Base-by-base conservation (phyloP, 129 eudicot genomes). In the Erigeron canadensis region DNA sequence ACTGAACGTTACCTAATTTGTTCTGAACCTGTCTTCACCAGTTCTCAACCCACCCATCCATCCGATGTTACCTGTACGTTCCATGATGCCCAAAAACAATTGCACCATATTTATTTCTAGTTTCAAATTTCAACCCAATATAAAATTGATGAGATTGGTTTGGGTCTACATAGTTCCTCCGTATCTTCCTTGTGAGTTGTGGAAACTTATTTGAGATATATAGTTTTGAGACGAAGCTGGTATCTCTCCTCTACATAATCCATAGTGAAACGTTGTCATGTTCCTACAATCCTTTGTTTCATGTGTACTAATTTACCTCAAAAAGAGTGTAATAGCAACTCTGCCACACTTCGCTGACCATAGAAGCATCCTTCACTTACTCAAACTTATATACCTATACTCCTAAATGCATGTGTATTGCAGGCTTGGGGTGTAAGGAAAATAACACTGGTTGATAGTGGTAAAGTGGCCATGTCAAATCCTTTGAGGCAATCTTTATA, bases 391-490 rank as follows among this genome's bases (percentile, higher is more conserved):
- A 63, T 42, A 40, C 43, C 7, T 5, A 54, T 43, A 22, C 22
- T 62, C 63, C 45, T 53, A 38, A 63, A 22, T 38, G 21, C 18
- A 28, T 51, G 15, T 8, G 22, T 21, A 40, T 78, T 81, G 63
- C 77, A 93, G 98, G 96, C 96, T 65, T 93, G 98, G 98, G 98
- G 96, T 72, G 85, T 93, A 15, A 77, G 96, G 53, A 93, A 87
- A 81, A 89, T 94, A 69, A 89, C 98, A 17, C 66, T 94, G 55
- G 73, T 94, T n/a, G 98, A 94, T 70, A 85, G 88, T 71, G 98
- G 98, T 56, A 89, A 82, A 79, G 98, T 94, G 65, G 80, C 98
- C 38, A 87, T 94, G 95, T 94, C 98, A 40, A 94, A 94, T 86
- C 98, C 93, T 59, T 73, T 94, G 75, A 75, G 98, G 80, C 98